Percentiles rank a stretch among this genome's conserved stretches.
phyloP scores from a whole-genome alignment of 495 filamentous ascomycete species.

The Apiosordaria backusii region DNA sequence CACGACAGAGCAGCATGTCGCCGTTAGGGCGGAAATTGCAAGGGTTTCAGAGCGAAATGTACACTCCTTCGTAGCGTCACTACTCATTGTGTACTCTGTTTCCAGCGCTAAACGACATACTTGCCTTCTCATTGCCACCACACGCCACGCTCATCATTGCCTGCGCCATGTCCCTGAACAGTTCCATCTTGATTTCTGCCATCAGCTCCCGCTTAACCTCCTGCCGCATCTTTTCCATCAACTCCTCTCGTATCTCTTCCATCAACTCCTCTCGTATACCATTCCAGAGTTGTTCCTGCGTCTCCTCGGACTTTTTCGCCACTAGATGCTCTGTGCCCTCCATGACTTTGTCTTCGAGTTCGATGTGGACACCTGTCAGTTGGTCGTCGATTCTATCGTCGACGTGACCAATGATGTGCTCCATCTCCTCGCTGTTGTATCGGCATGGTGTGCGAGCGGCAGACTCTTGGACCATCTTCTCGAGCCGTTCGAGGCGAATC shows the following conservation, averaged over 20 bases:
- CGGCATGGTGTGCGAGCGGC: conserved; percentile 6
- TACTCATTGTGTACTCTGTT: background rate
- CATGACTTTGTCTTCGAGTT: conserved; percentile 10
- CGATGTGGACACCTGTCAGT: conserved; percentile 3
- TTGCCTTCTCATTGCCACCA: background rate
- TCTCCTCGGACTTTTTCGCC: conserved; percentile 5
- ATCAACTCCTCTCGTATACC: background rate
- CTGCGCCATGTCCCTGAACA: conserved; percentile 16
- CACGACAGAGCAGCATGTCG: background rate
- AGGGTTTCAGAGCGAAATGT: background rate
- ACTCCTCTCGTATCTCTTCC: conserved; percentile 5
- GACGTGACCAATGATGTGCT: conserved; percentile 8
- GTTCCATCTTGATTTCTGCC: conserved; percentile 9
- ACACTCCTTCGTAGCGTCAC: background rate
- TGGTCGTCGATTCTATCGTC: conserved; percentile 9
- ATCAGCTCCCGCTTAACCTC: conserved; percentile 6
- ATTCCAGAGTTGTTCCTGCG: conserved; percentile 1
- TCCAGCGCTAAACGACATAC: background rate
- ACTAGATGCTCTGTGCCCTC: conserved; percentile 6
- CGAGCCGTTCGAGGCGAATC: conserved; percentile 3
- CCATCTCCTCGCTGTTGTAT: conserved; percentile 8
- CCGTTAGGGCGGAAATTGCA: background rate
- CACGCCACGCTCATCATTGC: conserved; percentile 16
- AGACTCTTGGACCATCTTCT: conserved; percentile 6
- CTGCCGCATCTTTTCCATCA: background rate